Evolutionary conservation across 208 protist species (phyloP).

Genomic region (Perkinsela sp.): DNA sequence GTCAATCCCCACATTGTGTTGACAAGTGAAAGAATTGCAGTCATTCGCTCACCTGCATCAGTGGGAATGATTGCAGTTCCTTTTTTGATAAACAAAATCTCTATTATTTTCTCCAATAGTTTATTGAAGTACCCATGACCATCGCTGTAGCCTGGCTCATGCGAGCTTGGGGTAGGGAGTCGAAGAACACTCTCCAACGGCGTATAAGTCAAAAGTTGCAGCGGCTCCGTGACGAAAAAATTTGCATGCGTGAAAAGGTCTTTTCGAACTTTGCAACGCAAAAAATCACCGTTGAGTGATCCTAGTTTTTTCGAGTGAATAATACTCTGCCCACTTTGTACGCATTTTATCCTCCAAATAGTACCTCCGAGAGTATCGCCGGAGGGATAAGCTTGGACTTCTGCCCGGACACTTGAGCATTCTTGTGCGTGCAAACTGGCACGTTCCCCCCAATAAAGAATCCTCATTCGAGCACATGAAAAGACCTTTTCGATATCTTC

Average conservation of each 20-base stretch:
- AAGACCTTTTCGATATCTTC: neutral
- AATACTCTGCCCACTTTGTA: neutral
- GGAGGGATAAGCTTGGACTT: neutral
- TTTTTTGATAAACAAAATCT: neutral
- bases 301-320: neutral
- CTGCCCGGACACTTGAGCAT: neutral
- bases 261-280: neutral
- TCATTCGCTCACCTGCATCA: neutral
- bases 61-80: neutral
- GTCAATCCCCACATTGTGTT: neutral
- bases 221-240: neutral
- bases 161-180: neutral
- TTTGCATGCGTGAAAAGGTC: neutral
- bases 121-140: neutral
- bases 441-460: neutral
- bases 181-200: neutral
- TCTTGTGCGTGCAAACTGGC: neutral
- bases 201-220: neutral
- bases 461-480: neutral
- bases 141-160: neutral
- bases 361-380: neutral
- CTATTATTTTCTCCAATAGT: neutral
- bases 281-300: neutral
- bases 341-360: neutral
- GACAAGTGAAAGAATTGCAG: neutral